phyloP scores from a whole-genome alignment of 2,329 filamentous ascomycete species.

The Nemania diffusa region DNA sequence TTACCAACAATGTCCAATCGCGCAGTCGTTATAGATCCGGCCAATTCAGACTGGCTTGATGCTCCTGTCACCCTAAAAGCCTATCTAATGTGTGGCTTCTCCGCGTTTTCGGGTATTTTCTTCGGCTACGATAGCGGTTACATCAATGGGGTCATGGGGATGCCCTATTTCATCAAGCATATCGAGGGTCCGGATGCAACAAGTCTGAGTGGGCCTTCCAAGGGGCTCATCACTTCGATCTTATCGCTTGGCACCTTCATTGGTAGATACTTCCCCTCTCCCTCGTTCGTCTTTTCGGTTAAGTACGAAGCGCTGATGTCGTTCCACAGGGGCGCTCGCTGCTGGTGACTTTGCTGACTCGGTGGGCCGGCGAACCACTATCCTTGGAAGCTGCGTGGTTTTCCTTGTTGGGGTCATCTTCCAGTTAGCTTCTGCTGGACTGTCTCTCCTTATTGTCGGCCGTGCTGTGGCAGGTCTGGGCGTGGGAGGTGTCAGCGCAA shows the following conservation, averaged over 20 bases:
- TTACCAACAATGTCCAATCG: constrained; percentile 46
- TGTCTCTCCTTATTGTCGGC: constrained; percentile 75
- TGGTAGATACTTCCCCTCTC: constrained; percentile 46
- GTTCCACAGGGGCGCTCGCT: constrained; percentile 68
- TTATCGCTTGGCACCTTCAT: constrained; percentile 83
- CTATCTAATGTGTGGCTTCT: constrained; percentile 50
- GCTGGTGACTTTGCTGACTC: constrained; percentile 81
- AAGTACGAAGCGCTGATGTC: neutral
- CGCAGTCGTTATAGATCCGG: constrained; percentile 51
- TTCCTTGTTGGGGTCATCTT: constrained; percentile 76
- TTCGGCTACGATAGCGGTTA: constrained; percentile 56
- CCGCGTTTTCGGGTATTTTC: constrained; percentile 53
- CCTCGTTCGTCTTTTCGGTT: neutral
- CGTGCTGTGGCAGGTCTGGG: constrained; percentile 80
- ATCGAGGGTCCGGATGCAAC: constrained; percentile 50
- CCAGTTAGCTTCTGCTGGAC: constrained; percentile 68
- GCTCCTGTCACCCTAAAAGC: constrained; percentile 68
- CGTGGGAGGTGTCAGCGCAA: constrained; percentile 82
- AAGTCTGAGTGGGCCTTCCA: constrained; percentile 55
- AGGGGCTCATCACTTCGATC: constrained; percentile 75
- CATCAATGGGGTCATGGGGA: constrained; percentile 54
- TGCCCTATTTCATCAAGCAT: constrained; percentile 50
- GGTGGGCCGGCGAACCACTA: constrained; percentile 77
- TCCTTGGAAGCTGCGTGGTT: constrained; percentile 76
- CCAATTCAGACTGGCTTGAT: constrained; percentile 65